Evolutionary conservation across 192 early-diverging fungal species (phyloP), one percentile per base, ranked within the genome.

Genomic region (Gonapodya prolifera): DNA sequence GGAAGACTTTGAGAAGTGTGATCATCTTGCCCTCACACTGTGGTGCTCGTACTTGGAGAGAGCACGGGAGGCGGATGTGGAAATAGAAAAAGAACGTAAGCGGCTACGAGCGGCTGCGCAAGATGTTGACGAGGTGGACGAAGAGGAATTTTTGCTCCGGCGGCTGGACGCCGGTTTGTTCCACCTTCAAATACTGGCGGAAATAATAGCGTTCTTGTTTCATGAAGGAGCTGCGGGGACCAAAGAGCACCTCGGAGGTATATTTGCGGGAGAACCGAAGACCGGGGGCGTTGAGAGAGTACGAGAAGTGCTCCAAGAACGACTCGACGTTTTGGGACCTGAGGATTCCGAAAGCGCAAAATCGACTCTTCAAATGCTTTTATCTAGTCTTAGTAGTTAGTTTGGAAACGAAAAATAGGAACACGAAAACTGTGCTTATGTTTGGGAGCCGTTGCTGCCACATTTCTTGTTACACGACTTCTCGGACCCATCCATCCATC

Each of bases 101-200:
- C 23, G 86, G 86, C 30, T 78, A 75, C 29, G 77, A 78, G 34
- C 30, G 73, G 32, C 45, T 23, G 80, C 74, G n/a, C 88, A 89
- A 13, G 87, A 87, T 30, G 87, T 88, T 17, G 85, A 88, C 16
- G 91, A 91, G 31, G 81, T 77, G 35, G 81, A 75, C 28, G 82
- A 82, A 32, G 90, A 92, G 35, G 89, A 92, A 73, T 79, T 89
- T 31, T 92, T 94, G 78, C 70, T 93, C 34, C 75, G 82, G 61
- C 82, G 92, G 33, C 80, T 96, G 75, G 91, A 92, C 35, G 88
- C 90, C 0, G 97, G 96, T 0, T 81, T 97, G 69, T 97, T 95
- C 79, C 88, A 88, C 35, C 81, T 94, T 73, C 94, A 96, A 61
- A 82, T 89, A 70, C 17, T 84, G 18, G 61, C 77, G 1, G 33